phyloP scores from a whole-genome alignment of 352 stramenopile genomes.

The Poterioochromonas sp. region DNA sequence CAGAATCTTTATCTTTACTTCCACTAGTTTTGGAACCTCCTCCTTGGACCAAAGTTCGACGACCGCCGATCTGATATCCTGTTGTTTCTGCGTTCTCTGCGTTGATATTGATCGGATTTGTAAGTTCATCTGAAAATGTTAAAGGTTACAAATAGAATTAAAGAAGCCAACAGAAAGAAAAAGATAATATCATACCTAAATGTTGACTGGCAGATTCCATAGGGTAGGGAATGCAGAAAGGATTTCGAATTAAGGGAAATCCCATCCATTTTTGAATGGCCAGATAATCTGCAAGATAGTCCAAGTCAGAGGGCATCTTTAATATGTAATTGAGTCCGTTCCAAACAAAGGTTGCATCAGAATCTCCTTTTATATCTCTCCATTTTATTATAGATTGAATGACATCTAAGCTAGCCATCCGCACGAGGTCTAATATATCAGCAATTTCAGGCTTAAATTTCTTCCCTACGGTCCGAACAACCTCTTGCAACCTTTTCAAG shows the following conservation, averaged over 20 bases:
- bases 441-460: slow-evolving; percentile 45
- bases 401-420: slow-evolving; percentile 65
- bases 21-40: too few relatives aligned
- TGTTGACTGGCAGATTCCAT: slow-evolving; percentile 57
- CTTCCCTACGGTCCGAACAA: slow-evolving; percentile 21
- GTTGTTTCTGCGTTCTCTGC: too few relatives aligned
- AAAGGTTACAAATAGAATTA: too few relatives aligned
- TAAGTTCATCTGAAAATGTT: too few relatives aligned
- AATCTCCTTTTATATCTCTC: slow-evolving; percentile 49
- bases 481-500: slow-evolving; percentile 1
- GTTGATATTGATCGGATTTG: too few relatives aligned
- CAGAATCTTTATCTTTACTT: too few relatives aligned
- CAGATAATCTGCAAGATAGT: slow-evolving; percentile 62
- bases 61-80: too few relatives aligned
- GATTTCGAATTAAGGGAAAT: slow-evolving; percentile 69
- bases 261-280: slow-evolving; percentile 56
- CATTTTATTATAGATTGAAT: slow-evolving; percentile 64
- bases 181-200: too few relatives aligned
- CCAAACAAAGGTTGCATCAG: slow-evolving; percentile 59
- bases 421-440: slow-evolving; percentile 69
- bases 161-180: too few relatives aligned
- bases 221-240: slow-evolving; percentile 69
- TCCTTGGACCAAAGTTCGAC: too few relatives aligned
- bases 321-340: slow-evolving; percentile 79
- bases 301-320: slow-evolving; percentile 71